A percentile compares a stretch with the other conserved stretches of the same genome.
These are phyloP conservation scores for Sequoia sempervirens DNA, from an alignment of 75 land plant species.

Conservation along the genomic window DNA sequence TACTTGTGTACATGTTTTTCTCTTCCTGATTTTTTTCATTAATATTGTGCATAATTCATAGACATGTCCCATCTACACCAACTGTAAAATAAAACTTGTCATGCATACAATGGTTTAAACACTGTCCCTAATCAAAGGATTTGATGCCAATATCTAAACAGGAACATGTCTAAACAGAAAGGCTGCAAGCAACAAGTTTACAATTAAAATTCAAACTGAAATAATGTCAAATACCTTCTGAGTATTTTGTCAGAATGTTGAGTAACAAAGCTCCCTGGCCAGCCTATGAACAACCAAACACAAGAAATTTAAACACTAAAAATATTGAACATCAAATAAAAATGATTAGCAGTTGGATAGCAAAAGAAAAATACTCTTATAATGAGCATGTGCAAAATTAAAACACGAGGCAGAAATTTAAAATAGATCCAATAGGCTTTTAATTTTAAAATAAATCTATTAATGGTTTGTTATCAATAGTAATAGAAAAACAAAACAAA, in stretches of 20 bases:
- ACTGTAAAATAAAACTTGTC: neutral
- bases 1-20: neutral
- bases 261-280: constrained; percentile 84
- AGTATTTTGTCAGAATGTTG: constrained; percentile 81
- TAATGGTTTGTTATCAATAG: neutral
- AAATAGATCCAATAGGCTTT: neutral
- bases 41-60: neutral
- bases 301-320: neutral
- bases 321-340: neutral
- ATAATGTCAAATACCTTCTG: constrained; percentile 49
- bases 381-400: neutral
- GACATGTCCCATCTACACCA: neutral
- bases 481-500: neutral
- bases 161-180: neutral
- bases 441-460: neutral
- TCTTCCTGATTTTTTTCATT: no score
- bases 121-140: neutral
- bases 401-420: neutral
- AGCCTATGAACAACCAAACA: constrained; percentile 40
- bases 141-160: neutral
- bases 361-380: neutral
- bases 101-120: neutral
- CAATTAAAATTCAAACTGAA: neutral
- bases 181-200: neutral
- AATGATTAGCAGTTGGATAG: neutral